Evolutionary conservation across 2,329 filamentous ascomycete genomes (phyloP), one percentile per base, ranked within the genome.

Genomic region (Aspergillus chevalieri): DNA sequence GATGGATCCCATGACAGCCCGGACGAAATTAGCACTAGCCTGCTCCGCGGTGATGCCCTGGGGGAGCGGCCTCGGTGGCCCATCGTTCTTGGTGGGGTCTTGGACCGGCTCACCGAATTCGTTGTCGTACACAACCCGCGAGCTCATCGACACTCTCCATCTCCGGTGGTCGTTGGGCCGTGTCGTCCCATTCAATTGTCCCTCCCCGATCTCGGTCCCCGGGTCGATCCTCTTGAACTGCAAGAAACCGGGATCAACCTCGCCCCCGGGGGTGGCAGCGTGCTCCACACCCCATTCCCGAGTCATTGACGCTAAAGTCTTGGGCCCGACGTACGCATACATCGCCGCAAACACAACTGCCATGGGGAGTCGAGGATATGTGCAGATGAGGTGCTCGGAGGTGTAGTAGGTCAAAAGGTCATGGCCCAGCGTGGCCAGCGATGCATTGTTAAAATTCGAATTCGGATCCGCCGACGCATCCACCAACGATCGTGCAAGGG

Each of bases 201-300:
- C 64, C 5, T 73, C 60, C 47, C 78, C 69, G 28, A 67, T 21
- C 22, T 67, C 58, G 30, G 65, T 64, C 6, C 74, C 75, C 4
- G 78, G 70, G 8, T 67, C 61, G 21, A 78, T 53, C 48, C 78
- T 65, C 72, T 72, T 71, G 77, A 90, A 95, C 67, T 97, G 93
- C 52, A 98, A 76, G 47, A 95, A 76, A 5, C 92, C 93, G 0
- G 91, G 85, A 67, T 98, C 93, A 49, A 97, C 91, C 73, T 97
- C 92, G 51, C 82, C 82, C 46, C 92, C 93, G 0, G 93, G 93
- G 17, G 83, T 85, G 9, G 87, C 88, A n/a, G 89, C 92, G 41
- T 78, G 74, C 68, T 97, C 92, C 14, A 97, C 83, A 72, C 93
- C 93, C 93, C 93, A 98, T 73, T 93, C 87, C 54, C 79, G 76